Evolutionary conservation across 305 asterid species (phyloP), one percentile per base, ranked within the genome.

Genomic region (Rubia occidens): DNA sequence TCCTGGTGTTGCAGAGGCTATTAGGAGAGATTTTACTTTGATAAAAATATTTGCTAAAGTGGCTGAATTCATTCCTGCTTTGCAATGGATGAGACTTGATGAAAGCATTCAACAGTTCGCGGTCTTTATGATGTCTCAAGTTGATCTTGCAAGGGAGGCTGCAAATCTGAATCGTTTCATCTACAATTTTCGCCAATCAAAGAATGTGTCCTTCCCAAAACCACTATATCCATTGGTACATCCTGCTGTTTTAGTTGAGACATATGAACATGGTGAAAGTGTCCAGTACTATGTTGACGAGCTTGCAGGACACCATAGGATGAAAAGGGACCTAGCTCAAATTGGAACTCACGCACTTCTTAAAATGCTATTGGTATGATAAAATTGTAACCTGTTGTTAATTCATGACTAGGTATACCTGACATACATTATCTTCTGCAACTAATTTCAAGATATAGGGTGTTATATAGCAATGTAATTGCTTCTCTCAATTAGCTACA

Each of bases 61-160:
- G 71, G 84, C 90, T 40, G 79, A 67, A 35, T 73, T 86, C 69
- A 59, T 88, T 68, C 95, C 97, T 45, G 71, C 89, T 3, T 73
- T 90, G 77, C 88, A 84, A 77, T 90, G 97, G 97, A 80, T 88
- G 72, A 86, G 95, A 82, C 83, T 88, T 69, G 95, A 90, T 79
- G 95, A 90, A 77, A 90, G 97, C 83, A 70, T 87, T 72, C 95
- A 84, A 74, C 96, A 90, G 69, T 90, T 90, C 80, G 84, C 90
- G 13, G 90, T 85, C 70, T 90, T 88, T 84, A 88, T 90, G 97
- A 82, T 88, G 90, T 84, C 97, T 59, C 97, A 88, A 88, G 97
- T 90, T 72, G 97, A 88, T 82, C 95, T 90, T 73, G 87, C 97
- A 2, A 83, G 95, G 76, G 97, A 90, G 81, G 97, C 97, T 70